Base-by-base conservation (phyloP, 2,329 filamentous ascomycete species). In the Cladosporium sp. region DNA sequence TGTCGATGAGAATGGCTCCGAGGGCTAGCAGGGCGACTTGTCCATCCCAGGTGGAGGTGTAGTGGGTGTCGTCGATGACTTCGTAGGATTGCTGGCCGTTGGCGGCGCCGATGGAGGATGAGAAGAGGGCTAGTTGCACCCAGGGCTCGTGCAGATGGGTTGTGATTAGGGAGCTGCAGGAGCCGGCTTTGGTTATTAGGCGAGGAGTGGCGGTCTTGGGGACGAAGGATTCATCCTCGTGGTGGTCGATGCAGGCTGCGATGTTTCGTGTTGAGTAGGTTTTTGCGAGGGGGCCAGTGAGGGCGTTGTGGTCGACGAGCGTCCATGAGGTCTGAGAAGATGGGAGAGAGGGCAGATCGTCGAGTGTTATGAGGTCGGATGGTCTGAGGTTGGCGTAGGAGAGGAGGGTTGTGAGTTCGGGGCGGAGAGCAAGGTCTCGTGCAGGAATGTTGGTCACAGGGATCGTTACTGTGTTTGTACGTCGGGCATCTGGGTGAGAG, bases 281-380 rank as follows among this genome's bases (percentile, higher is more conserved):
- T 28, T 65, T 48, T 15, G 78, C 81, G 15, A 93, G 75, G 13
- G 73, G 66, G 0, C 88, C 88, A 5, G 87, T 86, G 48, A 90
- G 76, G 0, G 77, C 80, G 68, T 94, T 94, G 76, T 94, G 90
- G 73, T 94, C 90, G 3, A 94, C 88, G 1, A 94, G 77, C 17
- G 90, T 74, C 88, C 88, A 91, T 50, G 76, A 77, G 1, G 87
- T 87, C 47, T 83, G 80, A 0, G 71, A 65, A 10, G 88, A 68
- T 56, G 65, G 63, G 19, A 56, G 48, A 28, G 65, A 56, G 1
- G 78, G 77, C 0, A 87, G 69, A 61, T 87, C 84, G 60, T 81
- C 78, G 3, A 86, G 72, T 0, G 83, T 92, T 57, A 91, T 79
- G 0, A 94, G 77, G 61, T 91, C 85, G 5, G 76, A 75, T 2